Evolutionary conservation across 257 asterid species (phyloP).

Genomic region (Ilex asprella): DNA sequence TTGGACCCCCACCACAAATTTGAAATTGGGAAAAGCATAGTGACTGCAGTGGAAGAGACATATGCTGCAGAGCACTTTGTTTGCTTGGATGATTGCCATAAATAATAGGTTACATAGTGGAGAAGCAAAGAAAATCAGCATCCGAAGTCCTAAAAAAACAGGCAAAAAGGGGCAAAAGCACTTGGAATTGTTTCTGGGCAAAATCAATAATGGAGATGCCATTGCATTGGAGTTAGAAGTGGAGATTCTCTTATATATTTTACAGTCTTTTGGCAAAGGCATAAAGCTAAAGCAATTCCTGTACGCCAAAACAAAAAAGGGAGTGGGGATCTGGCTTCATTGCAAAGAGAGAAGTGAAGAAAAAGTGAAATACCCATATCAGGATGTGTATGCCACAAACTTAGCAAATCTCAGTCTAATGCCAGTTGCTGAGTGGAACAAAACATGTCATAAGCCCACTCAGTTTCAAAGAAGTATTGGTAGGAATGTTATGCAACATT

Average conservation of each 20-base stretch:
- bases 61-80: constrained; percentile 4
- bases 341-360: no score
- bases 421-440: no score
- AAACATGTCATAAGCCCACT: no score
- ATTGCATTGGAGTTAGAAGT: constrained; percentile 7
- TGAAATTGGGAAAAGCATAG: constrained; percentile 2
- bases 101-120: constrained; percentile 3
- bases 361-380: no score
- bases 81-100: constrained; percentile 1
- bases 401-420: no score
- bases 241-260: background rate
- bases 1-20: no score
- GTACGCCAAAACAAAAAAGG: no score
- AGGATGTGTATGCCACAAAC: no score
- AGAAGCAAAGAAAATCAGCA: constrained; percentile 4
- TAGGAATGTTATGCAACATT: no score
- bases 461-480: no score
- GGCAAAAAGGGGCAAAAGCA: background rate
- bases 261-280: background rate
- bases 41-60: constrained; percentile 18
- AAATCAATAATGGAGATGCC: constrained; percentile 2
- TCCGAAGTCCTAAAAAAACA: background rate
- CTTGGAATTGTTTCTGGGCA: constrained; percentile 1
- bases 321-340: no score
- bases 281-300: background rate